Conservation (phyloP, 1,139 yeast species). For the Sugiyamaella pinicola region DNA sequence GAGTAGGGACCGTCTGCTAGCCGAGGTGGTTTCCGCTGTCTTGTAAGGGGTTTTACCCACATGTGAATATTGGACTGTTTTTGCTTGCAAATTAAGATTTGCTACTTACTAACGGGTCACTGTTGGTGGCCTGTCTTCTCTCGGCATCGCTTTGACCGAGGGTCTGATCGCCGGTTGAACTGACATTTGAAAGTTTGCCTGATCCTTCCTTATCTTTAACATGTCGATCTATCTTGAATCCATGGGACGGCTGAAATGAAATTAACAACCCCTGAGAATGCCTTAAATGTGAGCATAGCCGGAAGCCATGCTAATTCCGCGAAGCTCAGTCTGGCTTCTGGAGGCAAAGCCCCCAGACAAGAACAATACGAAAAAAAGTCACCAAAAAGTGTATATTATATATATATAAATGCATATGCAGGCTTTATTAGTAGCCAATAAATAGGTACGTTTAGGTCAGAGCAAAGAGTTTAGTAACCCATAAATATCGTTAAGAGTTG, state of each 20-base stretch:
- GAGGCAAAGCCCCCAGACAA: background rate
- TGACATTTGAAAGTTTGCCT: background rate
- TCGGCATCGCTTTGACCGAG: background rate
- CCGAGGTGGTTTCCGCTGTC: too few species aligned
- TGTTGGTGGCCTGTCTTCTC: background rate
- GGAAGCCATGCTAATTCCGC: background rate
- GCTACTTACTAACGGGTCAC: background rate
- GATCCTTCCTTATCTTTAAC: background rate
- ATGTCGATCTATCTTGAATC: background rate
- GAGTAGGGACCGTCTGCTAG: background rate
- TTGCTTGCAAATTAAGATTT: background rate
- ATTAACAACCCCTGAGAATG: background rate
- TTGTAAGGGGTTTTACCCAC: too few species aligned
- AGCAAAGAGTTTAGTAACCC: constrained; percentile 10
- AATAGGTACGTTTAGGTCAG: too few species aligned
- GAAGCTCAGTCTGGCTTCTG: constrained; percentile 5
- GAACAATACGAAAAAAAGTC: too few species aligned
- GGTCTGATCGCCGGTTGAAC: background rate
- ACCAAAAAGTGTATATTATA: too few species aligned
- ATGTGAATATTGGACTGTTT: background rate
- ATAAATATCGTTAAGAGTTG: constrained; percentile 29
- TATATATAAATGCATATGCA: background rate
- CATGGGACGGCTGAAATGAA: background rate
- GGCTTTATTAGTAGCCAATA: background rate
- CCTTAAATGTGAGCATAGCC: background rate